Evolutionary conservation across 176 grass and related monocot genomes (phyloP), one percentile per base, ranked within the genome.

Genomic region (Typha latifolia): DNA sequence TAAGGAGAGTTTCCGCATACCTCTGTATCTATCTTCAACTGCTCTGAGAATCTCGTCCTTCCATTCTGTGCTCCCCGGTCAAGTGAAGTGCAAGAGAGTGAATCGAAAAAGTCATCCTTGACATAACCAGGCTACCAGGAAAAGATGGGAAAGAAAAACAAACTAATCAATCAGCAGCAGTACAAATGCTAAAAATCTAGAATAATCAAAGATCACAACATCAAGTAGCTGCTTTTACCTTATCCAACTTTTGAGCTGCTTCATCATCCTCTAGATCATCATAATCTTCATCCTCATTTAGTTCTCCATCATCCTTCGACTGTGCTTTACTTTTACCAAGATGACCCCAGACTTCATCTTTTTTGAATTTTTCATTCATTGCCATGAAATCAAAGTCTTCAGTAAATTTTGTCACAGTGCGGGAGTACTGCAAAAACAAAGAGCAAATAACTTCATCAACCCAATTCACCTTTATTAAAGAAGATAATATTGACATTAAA

Each of bases 351-450:
- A 94, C 82, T 81, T 94, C 90, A 66, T 86, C 90, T 74, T 94
- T 94, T 66, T 94, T 94, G 31, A 94, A 94, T 71, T 94, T 94
- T 75, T 94, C 90, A 69, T 94, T 94, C 90, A 94, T 94, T 23
- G 90, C 85, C 62, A 51, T 85, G 73, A 94, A 94, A 85, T 94
- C 90, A 86, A 94, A 94, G 63, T 94, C 90, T 83, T 88, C 90
- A 34, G 82, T 89, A 66, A 88, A 94, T 65, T 88, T 37, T 51
- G 89, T 87, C 53, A 74, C 72, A 24, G 72, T 79, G 7, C 80
- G 89, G 1, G 78, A 79, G 19, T 83, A 73, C 85, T 85, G 78
- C 75, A 82, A 29, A 31, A 32, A 68, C 21, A n/a, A 73, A 73
- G 4, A 65, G 24, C 5, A 67, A 79, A 31, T 66, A 22, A 14